Evolutionary conservation across 2,329 filamentous ascomycete species (phyloP), one percentile per base, ranked within the genome.

Genomic region (Blastomyces percursus): DNA sequence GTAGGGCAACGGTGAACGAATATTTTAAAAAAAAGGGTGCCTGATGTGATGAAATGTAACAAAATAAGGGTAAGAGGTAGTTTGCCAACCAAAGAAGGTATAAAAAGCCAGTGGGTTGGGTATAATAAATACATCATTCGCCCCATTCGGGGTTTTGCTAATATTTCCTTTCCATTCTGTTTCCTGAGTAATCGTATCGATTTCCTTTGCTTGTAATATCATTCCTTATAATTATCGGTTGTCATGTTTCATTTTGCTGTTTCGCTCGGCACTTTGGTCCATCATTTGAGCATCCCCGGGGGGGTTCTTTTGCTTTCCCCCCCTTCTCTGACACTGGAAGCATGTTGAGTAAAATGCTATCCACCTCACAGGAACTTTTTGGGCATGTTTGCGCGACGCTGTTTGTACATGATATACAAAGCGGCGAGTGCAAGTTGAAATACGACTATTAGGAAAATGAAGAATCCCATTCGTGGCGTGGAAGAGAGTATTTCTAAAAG

Each of bases 341-440:
- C 2, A 24, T 9, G 46, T 7, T 12, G 21, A 24, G 14, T 16
- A 8, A 32, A 24, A 11, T 52, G 19, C 27, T 19, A 52, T 52
- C 14, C 27, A 21, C 27, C 64, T 72, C 80, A 96, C 72, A 96
- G 78, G 75, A 91, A 96, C 78, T 96, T 96, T 82, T 96, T 96
- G n/a, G 90, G 90, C 74, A 86, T 84, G 66, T 81, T 85, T 48
- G 84, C 81, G 76, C 87, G 84, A 71, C 88, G 86, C 69, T 86
- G 83, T 82, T 96, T 96, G 77, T 96, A 96, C 64, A 86, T 72
- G 46, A 90, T 74, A 72, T 92, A 96, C 0, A 81, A 83, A 1
- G 76, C 84, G 0, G 84, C 84, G 40, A 95, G 78, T 67, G 91
- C 72, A 58, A 89, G 71, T 76, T 96, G 91, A 66, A 90, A 85